Evolutionary conservation across 805 yeast genomes (phyloP).

Genomic region (Pichia nakasei): DNA sequence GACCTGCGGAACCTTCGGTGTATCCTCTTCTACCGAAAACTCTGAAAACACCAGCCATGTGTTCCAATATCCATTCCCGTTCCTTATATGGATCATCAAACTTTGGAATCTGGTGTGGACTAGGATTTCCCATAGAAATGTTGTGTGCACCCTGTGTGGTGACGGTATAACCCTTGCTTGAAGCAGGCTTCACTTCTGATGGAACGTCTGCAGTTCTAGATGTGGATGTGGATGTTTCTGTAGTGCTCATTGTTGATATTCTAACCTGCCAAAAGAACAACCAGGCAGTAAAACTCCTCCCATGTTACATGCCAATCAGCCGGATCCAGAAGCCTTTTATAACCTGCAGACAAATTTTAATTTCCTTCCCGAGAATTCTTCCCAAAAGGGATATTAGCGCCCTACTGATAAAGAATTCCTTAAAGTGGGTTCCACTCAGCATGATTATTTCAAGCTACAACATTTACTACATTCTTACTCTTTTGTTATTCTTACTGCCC

Average conservation of each 20-base stretch:
- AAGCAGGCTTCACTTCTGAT: constrained; percentile 20
- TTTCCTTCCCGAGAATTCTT: neutral
- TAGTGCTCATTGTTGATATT: neutral
- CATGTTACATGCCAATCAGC: too few species aligned
- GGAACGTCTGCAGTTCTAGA: constrained; percentile 19
- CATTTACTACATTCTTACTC: too few species aligned
- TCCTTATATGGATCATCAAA: constrained; percentile 41
- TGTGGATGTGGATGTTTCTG: constrained; percentile 4
- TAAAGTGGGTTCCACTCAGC: too few species aligned
- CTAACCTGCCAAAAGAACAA: too few species aligned
- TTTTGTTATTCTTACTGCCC: too few species aligned
- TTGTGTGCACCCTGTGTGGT: constrained; percentile 49
- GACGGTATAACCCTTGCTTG: constrained; percentile 34
- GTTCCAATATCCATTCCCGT: constrained; percentile 51
- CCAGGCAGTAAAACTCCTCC: too few species aligned
- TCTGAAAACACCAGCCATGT: constrained; percentile 81
- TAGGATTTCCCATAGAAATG: constrained; percentile 44
- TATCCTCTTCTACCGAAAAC: constrained; percentile 72
- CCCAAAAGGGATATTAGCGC: constrained; percentile 5
- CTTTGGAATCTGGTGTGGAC: constrained; percentile 43
- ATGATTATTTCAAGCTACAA: too few species aligned
- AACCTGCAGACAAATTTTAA: too few species aligned
- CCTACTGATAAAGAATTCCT: too few species aligned
- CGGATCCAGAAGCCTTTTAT: too few species aligned
- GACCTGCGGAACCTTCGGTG: constrained; percentile 78